These are phyloP conservation scores for Blepharisma stoltei DNA, from an alignment of 73 alveolate species.

Conservation along the genomic window DNA sequence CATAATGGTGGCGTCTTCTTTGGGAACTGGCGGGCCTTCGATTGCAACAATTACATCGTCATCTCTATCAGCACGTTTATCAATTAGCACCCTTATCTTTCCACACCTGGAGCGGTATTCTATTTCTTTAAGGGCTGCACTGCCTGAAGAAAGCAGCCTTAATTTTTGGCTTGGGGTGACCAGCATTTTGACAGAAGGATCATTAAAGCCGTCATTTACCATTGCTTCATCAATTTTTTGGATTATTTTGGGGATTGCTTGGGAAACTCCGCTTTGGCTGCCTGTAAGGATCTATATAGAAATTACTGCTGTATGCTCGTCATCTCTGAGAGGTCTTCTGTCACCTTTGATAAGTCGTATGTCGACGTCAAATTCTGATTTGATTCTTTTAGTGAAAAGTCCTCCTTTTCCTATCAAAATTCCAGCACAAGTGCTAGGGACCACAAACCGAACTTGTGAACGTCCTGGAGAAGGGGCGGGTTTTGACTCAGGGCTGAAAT, in stretches of 20 bases:
- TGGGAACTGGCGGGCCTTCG: neutral
- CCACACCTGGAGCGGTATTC: too few species aligned
- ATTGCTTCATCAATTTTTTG: neutral
- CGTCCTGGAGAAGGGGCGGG: neutral
- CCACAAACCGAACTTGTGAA: neutral
- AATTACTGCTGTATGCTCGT: neutral
- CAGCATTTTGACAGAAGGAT: too few species aligned
- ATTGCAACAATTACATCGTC: neutral
- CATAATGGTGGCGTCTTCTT: neutral
- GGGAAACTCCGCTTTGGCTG: neutral
- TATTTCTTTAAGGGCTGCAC: too few species aligned
- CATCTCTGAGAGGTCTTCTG: slow-evolving; percentile 9
- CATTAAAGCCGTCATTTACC: too few species aligned
- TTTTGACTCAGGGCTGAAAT: neutral
- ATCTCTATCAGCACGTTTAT: neutral
- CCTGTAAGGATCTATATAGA: slow-evolving; percentile 16
- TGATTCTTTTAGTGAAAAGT: neutral
- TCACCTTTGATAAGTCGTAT: slow-evolving; percentile 10
- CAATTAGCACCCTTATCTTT: too few species aligned
- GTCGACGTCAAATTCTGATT: neutral
- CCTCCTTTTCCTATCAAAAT: slow-evolving; percentile 24
- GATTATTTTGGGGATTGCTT: slow-evolving; percentile 1
- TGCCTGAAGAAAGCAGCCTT: too few species aligned
- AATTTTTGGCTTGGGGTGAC: too few species aligned
- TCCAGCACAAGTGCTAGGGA: slow-evolving; percentile 16